Base-by-base conservation (phyloP, 768 basidiomycete genomes). In the Trametes villosa region DNA sequence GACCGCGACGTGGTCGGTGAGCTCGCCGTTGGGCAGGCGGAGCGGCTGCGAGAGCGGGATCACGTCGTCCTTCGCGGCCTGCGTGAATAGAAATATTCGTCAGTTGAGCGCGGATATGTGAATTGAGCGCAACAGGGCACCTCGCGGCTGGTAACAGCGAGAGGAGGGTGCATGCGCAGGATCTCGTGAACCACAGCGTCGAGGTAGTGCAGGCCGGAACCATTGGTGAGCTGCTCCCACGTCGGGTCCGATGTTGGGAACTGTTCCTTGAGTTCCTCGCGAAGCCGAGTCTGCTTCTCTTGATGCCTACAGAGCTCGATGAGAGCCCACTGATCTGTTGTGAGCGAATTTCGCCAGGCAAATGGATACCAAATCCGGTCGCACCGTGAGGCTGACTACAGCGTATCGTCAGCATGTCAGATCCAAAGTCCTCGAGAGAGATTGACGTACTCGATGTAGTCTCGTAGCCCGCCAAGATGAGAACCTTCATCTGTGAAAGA, bases 271-370 rank as follows among this genome's bases (percentile, higher is more conserved):
- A 88, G 73, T 54, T 88, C 85, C 9, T 78, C 71, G 42, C 84
- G 79, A 12, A 87, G 70, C 46, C 76, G 80, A 9, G 70, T 63
- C 67, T 87, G 86, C 15, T 76, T 73, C 27, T 79, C 75, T 0
- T 71, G 77, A 45, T 81, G 70, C 34, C 71, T 75, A 8, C 76
- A 75, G 1, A 87, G 79, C 65, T 86, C 86, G 31, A 86, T 81
- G 0, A 87, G 72, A 3, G 84, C 81, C 84, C 85, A 87, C 74
- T 75, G 53, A 3, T n/a, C 36, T 17, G 2, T 17, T n/a, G 24
- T 48, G 15, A 51, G 55, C 42, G 2, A 42, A 18, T 15, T 33
- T 1, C 20, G 20, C 9, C 24, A 6, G 31, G 26, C 22, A 18
- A n/a, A 11, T 17, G 18, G 17, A 2, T 1, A 9, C 5, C 9